Evolutionary conservation across 345 rosid genomes (phyloP).

Genomic region (Salix brachista): DNA sequence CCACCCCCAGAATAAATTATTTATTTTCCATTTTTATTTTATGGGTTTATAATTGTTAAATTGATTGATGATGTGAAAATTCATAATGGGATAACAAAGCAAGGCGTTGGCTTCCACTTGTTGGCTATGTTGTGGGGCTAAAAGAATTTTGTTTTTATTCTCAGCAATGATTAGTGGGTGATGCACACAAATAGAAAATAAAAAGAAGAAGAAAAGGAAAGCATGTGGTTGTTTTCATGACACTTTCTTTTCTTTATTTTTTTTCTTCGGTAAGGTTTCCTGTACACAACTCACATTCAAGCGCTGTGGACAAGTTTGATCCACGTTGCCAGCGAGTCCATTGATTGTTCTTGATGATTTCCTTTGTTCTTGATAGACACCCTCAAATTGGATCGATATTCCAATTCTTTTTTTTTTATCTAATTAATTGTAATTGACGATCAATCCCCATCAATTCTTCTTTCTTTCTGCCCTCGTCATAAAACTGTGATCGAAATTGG

Average conservation of each 20-base stretch:
- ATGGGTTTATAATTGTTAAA: neutral
- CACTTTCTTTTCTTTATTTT: slow-evolving; percentile 10
- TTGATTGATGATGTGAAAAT: slow-evolving; percentile 6
- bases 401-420: neutral
- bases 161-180: slow-evolving; percentile 38
- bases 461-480: neutral
- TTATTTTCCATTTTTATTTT: neutral
- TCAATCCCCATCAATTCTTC: neutral
- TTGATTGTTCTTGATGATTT: neutral
- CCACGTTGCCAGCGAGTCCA: slow-evolving; percentile 16
- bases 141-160: slow-evolving; percentile 37
- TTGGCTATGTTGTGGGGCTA: slow-evolving; percentile 25
- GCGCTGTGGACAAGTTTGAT: slow-evolving; percentile 17
- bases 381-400: neutral
- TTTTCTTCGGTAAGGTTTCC: neutral
- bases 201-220: neutral
- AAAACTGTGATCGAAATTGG: no score
- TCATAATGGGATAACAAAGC: slow-evolving; percentile 14
- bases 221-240: slow-evolving; percentile 29
- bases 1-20: neutral
- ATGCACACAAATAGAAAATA: neutral
- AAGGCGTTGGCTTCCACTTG: slow-evolving; percentile 33
- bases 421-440: no score
- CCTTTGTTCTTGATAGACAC: neutral
- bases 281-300: neutral